Conservation (phyloP, 1,139 yeast genomes). For the Blastobotrys persicus region DNA sequence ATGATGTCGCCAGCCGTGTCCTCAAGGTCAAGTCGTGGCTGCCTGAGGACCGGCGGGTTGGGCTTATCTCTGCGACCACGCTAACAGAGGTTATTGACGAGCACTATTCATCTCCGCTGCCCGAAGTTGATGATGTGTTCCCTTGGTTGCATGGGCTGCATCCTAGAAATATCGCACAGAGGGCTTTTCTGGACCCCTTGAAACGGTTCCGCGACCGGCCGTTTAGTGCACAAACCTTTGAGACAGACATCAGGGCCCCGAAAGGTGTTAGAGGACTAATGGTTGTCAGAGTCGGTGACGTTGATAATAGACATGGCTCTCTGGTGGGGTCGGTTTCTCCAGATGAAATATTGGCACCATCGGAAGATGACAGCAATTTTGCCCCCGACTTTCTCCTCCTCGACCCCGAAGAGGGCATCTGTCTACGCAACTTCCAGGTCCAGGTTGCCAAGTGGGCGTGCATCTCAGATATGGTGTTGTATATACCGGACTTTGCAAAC, state of each 20-base stretch:
- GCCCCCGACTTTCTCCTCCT: conserved; percentile 39
- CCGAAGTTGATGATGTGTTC: conserved; percentile 66
- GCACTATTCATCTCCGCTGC: conserved; percentile 49
- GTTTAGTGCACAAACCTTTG: background rate
- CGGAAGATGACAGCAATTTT: conserved; percentile 18
- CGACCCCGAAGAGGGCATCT: conserved; percentile 64
- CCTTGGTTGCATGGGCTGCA: conserved; percentile 85
- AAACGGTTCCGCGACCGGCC: conserved; percentile 24
- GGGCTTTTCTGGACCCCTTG: conserved; percentile 33
- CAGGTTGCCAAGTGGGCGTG: conserved; percentile 71
- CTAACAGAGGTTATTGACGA: conserved; percentile 33
- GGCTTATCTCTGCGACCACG: conserved; percentile 29
- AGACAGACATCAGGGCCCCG: conserved; percentile 20
- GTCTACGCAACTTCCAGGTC: conserved; percentile 70
- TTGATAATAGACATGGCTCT: conserved; percentile 41
- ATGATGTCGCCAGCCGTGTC: conserved; percentile 8
- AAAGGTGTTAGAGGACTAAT: conserved; percentile 31
- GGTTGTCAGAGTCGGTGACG: conserved; percentile 41
- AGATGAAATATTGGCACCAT: conserved; percentile 50
- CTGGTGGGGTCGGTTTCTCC: conserved; percentile 64
- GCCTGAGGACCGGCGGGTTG: conserved; percentile 8
- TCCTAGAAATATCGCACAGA: conserved; percentile 35
- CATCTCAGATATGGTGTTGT: conserved; percentile 67
- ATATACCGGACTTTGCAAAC: conserved; percentile 44
- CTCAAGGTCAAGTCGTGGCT: background rate